Conservation (phyloP, 805 yeast genomes). For the Cyberlindnera subsufficiens region DNA sequence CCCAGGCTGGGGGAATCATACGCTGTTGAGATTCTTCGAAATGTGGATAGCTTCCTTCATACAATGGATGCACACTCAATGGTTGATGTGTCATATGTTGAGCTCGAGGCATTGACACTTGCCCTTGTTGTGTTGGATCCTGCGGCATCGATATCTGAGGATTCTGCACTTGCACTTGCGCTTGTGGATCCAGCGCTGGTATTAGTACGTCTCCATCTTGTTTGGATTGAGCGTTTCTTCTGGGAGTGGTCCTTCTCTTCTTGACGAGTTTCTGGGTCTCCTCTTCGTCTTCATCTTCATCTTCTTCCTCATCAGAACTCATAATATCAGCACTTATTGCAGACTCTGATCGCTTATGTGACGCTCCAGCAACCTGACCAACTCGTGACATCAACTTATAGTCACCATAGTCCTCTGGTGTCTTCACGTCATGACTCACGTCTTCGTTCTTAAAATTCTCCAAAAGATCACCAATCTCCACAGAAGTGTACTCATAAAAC, state of each 20-base stretch:
- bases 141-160: background rate
- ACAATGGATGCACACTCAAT: background rate
- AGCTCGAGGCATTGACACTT: background rate
- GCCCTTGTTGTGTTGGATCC: constrained; percentile 1
- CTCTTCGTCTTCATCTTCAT: constrained; percentile 14
- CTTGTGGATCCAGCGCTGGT: background rate
- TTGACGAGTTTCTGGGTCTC: background rate
- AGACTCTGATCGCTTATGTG: background rate
- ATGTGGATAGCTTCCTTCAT: constrained; percentile 1
- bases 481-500: constrained; percentile 78
- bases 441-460: constrained; percentile 29
- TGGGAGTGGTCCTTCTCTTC: constrained; percentile 1
- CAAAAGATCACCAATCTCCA: constrained; percentile 49
- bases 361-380: background rate
- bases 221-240: constrained; percentile 1
- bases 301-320: constrained; percentile 13
- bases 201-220: constrained; percentile 1
- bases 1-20: constrained; percentile 6
- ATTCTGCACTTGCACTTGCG: background rate
- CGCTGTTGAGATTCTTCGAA: constrained; percentile 2
- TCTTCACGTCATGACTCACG: constrained; percentile 49
- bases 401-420: constrained; percentile 63
- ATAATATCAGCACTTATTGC: constrained; percentile 1
- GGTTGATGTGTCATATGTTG: background rate
- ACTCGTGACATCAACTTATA: constrained; percentile 30